Evolutionary conservation across 2,329 filamentous ascomycete species (phyloP), one percentile per base, ranked within the genome.

Genomic region (Colletotrichum horii): DNA sequence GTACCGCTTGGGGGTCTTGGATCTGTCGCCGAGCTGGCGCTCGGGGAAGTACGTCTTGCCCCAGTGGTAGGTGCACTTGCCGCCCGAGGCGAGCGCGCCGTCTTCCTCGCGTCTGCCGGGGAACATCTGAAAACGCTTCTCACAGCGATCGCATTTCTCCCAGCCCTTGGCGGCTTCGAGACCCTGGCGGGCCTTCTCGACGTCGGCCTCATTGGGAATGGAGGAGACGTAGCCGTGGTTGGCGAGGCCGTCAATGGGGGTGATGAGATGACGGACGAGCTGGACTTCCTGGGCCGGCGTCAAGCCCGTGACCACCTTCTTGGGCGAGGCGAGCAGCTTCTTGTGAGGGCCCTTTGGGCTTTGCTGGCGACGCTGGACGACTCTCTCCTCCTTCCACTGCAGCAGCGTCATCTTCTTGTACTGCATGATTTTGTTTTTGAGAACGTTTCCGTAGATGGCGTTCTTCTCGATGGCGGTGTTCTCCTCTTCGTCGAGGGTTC

Each of bases 71-170:
- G 87, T 92, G 84, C 97, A 99, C 43, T 87, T 86, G 0, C 96
- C 96, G 28, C 95, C 95, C 0, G 93, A 94, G 0, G 94, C 91
- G 19, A 98, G 89, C 3, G 94, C 89, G 0, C 93, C 93, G 61
- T 98, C 97, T 79, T 93, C 90, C 74, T 93, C 91, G 70, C 96
- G 91, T 56, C 96, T 92, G 5, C 96, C 95, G 0, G 96, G 95
- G 78, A 98, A 98, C 5, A 98, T 95, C 81, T 98, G 95, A 81
- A 99, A 99, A 26, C 96, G 93, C 38, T 92, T 92, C 56, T 89
- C 89, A 84, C 97, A 99, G 24, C 97, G 93, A 80, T 98, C 96
- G 80, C 97, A 99, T 66, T 92, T 89, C 85, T 99, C 97, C 89
- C 93, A 98, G 64, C 95, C 95, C 68, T 92, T 90, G 15, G 94